phyloP scores from a whole-genome alignment of 202 grass and related monocot genomes.

The Zoysia matrella region DNA sequence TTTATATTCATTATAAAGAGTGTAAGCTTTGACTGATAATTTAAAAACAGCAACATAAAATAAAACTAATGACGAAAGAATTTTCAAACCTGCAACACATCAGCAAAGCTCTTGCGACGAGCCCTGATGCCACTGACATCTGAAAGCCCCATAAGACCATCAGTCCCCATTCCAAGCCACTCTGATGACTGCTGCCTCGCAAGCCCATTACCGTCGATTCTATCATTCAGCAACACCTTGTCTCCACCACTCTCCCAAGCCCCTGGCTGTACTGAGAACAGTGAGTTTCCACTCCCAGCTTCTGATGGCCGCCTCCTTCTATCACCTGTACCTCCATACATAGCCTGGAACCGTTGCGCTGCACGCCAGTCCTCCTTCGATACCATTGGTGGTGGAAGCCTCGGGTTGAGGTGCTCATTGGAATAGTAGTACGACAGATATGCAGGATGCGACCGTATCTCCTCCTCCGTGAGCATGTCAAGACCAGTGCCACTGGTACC shows the following conservation, averaged over 20 bases:
- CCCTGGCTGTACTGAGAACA: constrained; percentile 76
- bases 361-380: constrained; percentile 94
- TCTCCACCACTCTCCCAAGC: constrained; percentile 7
- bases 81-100: constrained; percentile 80
- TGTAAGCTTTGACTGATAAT: constrained; percentile 17
- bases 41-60: constrained; percentile 37
- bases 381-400: constrained; percentile 78
- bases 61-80: neutral
- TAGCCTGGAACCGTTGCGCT: constrained; percentile 62
- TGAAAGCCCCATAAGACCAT: constrained; percentile 63
- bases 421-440: constrained; percentile 92
- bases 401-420: constrained; percentile 85
- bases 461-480: constrained; percentile 71
- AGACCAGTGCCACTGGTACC: neutral
- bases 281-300: constrained; percentile 50
- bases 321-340: constrained; percentile 71
- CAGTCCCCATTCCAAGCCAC: constrained; percentile 51
- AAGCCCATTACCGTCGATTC: constrained; percentile 38
- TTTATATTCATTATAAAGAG: neutral
- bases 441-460: constrained; percentile 76
- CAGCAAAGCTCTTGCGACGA: constrained; percentile 82
- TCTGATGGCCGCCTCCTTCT: constrained; percentile 51
- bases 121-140: constrained; percentile 54
- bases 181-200: constrained; percentile 51
- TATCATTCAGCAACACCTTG: constrained; percentile 38